phyloP scores from a whole-genome alignment of 805 yeast species.

The Candida incommunis region DNA sequence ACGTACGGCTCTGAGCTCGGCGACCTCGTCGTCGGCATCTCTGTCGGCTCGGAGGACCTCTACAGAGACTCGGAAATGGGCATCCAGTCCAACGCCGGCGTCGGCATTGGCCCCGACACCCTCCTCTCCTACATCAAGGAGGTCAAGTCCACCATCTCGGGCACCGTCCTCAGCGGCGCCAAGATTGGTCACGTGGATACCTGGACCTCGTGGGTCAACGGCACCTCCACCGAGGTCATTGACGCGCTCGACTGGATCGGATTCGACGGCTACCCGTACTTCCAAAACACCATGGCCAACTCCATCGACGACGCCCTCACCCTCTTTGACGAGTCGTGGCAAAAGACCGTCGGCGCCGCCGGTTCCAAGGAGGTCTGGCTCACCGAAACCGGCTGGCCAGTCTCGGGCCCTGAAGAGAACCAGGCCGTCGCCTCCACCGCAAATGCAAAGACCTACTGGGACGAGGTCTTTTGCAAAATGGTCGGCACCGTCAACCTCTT shows the following conservation, averaged over 20 bases:
- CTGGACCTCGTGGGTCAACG: conserved; percentile 76
- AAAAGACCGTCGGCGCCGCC: conserved; percentile 54
- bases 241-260: conserved; percentile 60
- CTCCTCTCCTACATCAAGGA: conserved; percentile 39
- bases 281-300: conserved; percentile 72
- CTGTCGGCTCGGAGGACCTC: conserved; percentile 80
- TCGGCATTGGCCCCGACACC: conserved; percentile 46
- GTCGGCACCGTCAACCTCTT: conserved; percentile 10
- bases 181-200: conserved; percentile 83
- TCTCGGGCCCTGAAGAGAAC: conserved; percentile 58
- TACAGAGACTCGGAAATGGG: conserved; percentile 40
- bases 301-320: conserved; percentile 81
- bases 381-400: conserved; percentile 93
- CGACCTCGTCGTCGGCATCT: conserved; percentile 40
- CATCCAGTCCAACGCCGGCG: conserved; percentile 52
- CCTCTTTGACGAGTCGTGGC: conserved; percentile 71
- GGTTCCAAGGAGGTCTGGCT: conserved; percentile 74
- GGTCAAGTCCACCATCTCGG: conserved; percentile 50
- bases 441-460: conserved; percentile 64
- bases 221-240: conserved; percentile 49
- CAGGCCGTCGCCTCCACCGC: conserved; percentile 43
- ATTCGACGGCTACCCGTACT: conserved; percentile 83
- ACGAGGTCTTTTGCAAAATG: conserved; percentile 55
- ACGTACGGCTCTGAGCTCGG: conserved; percentile 8
- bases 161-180: conserved; percentile 48